These are phyloP conservation scores for Hibiscus syriacus DNA, from an alignment of 345 rosid genomes.

Conservation along the genomic window DNA sequence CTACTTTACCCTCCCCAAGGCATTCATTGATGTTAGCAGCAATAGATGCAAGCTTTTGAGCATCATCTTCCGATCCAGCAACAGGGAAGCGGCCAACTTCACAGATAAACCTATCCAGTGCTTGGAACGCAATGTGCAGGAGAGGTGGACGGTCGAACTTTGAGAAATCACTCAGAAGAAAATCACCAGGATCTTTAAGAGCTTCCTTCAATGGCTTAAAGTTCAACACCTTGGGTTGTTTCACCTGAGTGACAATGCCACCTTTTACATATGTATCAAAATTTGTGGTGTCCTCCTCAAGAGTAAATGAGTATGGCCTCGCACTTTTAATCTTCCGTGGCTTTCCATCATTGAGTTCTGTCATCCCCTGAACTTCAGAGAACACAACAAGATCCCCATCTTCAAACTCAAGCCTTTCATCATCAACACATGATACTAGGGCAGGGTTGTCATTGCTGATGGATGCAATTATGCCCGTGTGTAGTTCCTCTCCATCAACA, in stretches of 20 bases:
- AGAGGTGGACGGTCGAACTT: slow-evolving; percentile 90
- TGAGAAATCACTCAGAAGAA: slow-evolving; percentile 87
- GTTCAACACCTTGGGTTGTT: slow-evolving; percentile 71
- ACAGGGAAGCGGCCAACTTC: slow-evolving; percentile 68
- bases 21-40: slow-evolving; percentile 56
- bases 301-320: slow-evolving; percentile 16
- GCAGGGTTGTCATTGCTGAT: slow-evolving; percentile 28
- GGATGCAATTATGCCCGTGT: slow-evolving; percentile 91
- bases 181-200: slow-evolving; percentile 82
- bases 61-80: slow-evolving; percentile 91
- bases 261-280: slow-evolving; percentile 71
- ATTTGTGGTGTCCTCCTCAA: slow-evolving; percentile 82
- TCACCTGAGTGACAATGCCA: slow-evolving; percentile 94
- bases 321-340: slow-evolving; percentile 81
- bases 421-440: slow-evolving; percentile 82
- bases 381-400: slow-evolving; percentile 48
- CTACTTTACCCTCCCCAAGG: slow-evolving; percentile 62
- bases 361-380: background rate
- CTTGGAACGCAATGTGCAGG: slow-evolving; percentile 89
- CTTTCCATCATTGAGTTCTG: slow-evolving; percentile 50
- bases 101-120: slow-evolving; percentile 66
- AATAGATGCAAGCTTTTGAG: slow-evolving; percentile 54
- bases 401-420: slow-evolving; percentile 92
- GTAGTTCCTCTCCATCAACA: slow-evolving; percentile 94
- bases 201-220: slow-evolving; percentile 90